Conservation (phyloP, 345 rosid species). For the Moringa oleifera region DNA sequence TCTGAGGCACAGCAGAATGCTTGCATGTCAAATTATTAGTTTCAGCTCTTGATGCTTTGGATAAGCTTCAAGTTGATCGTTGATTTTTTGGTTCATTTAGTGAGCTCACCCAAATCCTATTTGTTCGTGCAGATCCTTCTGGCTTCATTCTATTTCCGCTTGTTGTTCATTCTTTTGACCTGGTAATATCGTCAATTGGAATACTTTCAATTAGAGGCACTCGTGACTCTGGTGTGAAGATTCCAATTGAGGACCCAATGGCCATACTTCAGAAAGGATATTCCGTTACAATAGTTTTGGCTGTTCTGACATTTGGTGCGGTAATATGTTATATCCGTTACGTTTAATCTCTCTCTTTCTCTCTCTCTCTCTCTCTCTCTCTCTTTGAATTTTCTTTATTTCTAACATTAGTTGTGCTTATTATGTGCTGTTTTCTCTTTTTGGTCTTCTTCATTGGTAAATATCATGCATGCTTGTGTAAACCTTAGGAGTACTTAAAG, state of each 20-base stretch:
- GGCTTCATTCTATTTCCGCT: slow-evolving; percentile 98
- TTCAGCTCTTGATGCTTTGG: neutral
- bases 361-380: neutral
- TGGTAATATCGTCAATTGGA: slow-evolving; percentile 86
- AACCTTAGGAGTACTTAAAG: neutral
- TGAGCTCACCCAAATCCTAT: slow-evolving; percentile 9
- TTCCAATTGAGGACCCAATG: slow-evolving; percentile 91
- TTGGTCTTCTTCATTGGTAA: neutral
- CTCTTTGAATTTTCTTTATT: neutral
- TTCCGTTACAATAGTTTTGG: slow-evolving; percentile 75
- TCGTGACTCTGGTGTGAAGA: slow-evolving; percentile 69
- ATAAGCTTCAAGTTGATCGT: neutral
- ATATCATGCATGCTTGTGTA: too few relatives aligned
- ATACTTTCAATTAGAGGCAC: slow-evolving; percentile 83
- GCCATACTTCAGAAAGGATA: slow-evolving; percentile 96
- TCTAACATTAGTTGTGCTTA: neutral
- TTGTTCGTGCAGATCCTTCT: slow-evolving; percentile 79
- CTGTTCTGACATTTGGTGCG: slow-evolving; percentile 81
- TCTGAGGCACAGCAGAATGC: too few relatives aligned
- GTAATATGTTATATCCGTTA: slow-evolving; percentile 48
- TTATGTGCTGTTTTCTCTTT: neutral
- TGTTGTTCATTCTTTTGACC: slow-evolving; percentile 96
- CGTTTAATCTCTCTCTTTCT: neutral
- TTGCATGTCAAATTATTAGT: slow-evolving; percentile 4
- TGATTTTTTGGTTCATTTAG: slow-evolving; percentile 8